Base-by-base conservation (phyloP, 73 alveolate genomes). In the Paramecium pentaurelia region DNA sequence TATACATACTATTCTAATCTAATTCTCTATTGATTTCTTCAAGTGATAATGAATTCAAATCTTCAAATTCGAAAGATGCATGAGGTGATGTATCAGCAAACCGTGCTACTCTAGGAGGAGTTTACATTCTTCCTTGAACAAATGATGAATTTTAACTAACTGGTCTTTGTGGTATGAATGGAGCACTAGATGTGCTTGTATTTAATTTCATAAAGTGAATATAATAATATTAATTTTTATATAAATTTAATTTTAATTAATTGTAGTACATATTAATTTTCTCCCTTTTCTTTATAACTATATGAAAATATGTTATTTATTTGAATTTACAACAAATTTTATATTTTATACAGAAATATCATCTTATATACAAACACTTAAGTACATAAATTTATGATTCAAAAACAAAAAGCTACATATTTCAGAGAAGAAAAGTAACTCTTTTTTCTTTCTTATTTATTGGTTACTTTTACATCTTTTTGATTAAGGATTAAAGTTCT, bases 1-100 rank as follows among this genome's bases (percentile, higher is more conserved):
- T 32, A 80, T 8, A 27, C 47, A 80, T 80, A 80, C 91, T 80
- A 80, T 80, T 80, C 34, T 40, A 47, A 49, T 80, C 91, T 45
- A 80, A 49, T 36, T 80, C 91, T 25, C 91, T 80, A 27, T 80
- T 80, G 8, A 80, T 80, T 27, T 80, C 91, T 20, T 80, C 91
- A 20, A 80, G 49, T 22, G 77, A 32, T 42, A 80, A 14, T 12
- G 75, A 20, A 80, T 80, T 80, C 58, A 80, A 44, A 25, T 80
- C 91, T 45, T 80, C 91, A 40, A 45, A 20, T 47, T 80, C 91
- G 30, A 64, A 64, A 14, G 84, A 64, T 32, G 84, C 84, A 64
- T 64, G 84, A 32, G 84, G 84, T 28, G 84, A 64, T 28, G 47
- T 34, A 32, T 64, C 84, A 0, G 84, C 84, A 64, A 64, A 64